Conservation (phyloP, 2,329 filamentous ascomycete genomes). For the Aspergillus pseudoterreus region DNA sequence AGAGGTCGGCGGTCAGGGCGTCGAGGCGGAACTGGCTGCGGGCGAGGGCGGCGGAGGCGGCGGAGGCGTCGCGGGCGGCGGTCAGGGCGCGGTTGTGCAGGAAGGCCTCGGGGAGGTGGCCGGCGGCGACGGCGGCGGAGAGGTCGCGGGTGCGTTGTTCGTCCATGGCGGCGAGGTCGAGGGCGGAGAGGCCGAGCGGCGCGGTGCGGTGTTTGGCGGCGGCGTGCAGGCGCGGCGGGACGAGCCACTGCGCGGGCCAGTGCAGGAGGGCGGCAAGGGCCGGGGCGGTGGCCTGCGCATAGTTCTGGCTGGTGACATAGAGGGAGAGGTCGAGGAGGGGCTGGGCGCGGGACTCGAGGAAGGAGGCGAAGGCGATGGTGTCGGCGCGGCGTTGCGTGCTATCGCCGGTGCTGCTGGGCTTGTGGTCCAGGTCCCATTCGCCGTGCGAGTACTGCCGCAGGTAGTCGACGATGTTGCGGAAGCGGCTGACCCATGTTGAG, state of each 20-base stretch:
- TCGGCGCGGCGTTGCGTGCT: slow-evolving; percentile 41
- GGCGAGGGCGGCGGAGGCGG: slow-evolving; percentile 61
- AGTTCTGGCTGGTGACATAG: slow-evolving; percentile 88
- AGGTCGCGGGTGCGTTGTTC: slow-evolving; percentile 38
- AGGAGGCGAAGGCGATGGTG: slow-evolving; percentile 57
- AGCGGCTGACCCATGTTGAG: slow-evolving; percentile 50
- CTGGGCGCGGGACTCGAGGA: slow-evolving; percentile 70
- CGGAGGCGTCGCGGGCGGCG: slow-evolving; percentile 24
- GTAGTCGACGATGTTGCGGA: slow-evolving; percentile 52
- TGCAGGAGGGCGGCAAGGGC: slow-evolving; percentile 76
- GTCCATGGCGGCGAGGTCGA: slow-evolving; percentile 57
- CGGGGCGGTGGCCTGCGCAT: slow-evolving; percentile 70
- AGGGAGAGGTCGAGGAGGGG: slow-evolving; percentile 80
- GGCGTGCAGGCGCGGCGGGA: slow-evolving; percentile 69
- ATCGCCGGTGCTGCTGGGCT: slow-evolving; percentile 29
- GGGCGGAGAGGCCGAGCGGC: slow-evolving; percentile 63
- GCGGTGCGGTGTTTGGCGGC: slow-evolving; percentile 67
- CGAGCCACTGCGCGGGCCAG: slow-evolving; percentile 84
- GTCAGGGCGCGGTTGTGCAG: slow-evolving; percentile 56
- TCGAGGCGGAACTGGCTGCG: slow-evolving; percentile 70
- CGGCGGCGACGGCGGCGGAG: slow-evolving; percentile 36
- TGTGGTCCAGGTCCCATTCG: slow-evolving; percentile 47
- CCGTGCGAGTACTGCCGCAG: slow-evolving; percentile 45
- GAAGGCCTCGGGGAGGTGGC: slow-evolving; percentile 47
- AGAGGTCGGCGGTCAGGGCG: slow-evolving; percentile 65